phyloP scores from a whole-genome alignment of 768 basidiomycete species.

The Leccinum subgranulosum region DNA sequence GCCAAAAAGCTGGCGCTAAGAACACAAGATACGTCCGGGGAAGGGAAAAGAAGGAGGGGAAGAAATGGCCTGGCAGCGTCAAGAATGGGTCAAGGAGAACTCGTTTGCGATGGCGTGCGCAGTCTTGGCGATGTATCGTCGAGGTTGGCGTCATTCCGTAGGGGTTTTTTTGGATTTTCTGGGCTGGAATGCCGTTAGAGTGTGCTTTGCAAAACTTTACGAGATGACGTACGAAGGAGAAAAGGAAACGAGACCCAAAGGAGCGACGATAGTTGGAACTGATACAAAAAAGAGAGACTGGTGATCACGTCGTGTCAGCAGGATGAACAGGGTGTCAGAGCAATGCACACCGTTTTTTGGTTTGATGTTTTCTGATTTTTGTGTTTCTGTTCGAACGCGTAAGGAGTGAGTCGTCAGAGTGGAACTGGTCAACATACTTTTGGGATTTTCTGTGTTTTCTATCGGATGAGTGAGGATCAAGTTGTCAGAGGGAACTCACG shows the following conservation, averaged over 20 bases:
- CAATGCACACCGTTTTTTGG: not conserved
- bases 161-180: not conserved
- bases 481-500: not conserved
- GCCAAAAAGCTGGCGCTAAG: conserved; percentile 3
- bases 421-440: too few species aligned
- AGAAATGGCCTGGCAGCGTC: not conserved
- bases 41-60: not conserved
- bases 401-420: too few species aligned
- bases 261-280: not conserved
- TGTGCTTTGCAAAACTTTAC: too few species aligned
- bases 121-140: not conserved
- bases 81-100: not conserved
- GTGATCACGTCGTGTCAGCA: not conserved
- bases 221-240: not conserved
- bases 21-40: conserved; percentile 1
- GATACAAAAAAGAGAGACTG: not conserved
- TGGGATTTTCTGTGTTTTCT: too few species aligned
- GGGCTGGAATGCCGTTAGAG: not conserved
- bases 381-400: not conserved
- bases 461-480: not conserved
- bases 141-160: not conserved
- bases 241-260: too few species aligned
- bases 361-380: not conserved
- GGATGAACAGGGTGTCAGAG: not conserved
- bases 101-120: not conserved